These are phyloP conservation scores for Porcisia deanei DNA, from an alignment of 208 protist genomes.

Conservation along the genomic window DNA sequence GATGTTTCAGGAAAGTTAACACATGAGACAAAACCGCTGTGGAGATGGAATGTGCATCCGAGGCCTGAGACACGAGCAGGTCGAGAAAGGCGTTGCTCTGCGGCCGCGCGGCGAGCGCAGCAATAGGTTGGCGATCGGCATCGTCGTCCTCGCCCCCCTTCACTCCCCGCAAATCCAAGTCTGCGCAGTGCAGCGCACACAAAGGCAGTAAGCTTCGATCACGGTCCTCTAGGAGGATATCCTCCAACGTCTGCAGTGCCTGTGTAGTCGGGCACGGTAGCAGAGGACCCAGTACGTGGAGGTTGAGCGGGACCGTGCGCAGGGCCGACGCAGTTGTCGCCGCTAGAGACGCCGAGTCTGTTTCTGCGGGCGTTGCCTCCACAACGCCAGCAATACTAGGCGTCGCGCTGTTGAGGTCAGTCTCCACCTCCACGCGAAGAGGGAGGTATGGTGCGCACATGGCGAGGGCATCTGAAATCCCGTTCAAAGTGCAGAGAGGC, in stretches of 20 bases:
- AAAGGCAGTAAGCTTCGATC: conserved; percentile 29
- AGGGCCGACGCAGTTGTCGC: neutral
- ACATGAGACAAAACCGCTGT: conserved; percentile 23
- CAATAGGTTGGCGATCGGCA: neutral
- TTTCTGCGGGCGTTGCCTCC: neutral
- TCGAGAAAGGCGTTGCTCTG: conserved; percentile 48
- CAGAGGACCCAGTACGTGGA: conserved; percentile 55
- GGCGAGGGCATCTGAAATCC: conserved; percentile 37
- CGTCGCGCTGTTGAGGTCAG: conserved; percentile 22
- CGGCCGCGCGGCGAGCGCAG: neutral
- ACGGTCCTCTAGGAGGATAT: conserved; percentile 77
- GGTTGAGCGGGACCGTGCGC: conserved; percentile 18
- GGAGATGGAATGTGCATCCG: neutral
- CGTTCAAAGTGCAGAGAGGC: conserved; percentile 38
- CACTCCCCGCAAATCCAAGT: conserved; percentile 33
- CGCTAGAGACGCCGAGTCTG: neutral
- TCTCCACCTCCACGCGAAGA: conserved; percentile 49
- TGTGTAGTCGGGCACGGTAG: conserved; percentile 29
- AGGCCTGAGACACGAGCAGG: conserved; percentile 19
- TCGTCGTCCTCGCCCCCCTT: neutral
- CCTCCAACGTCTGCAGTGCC: conserved; percentile 55
- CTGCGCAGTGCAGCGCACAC: conserved; percentile 46
- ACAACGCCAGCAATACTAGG: neutral
- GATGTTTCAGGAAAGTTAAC: conserved; percentile 43
- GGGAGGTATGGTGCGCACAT: conserved; percentile 44